A percentile compares a stretch with the other conserved stretches of the same genome.
Conservation (phyloP, 2,329 filamentous ascomycete species). For the Pseudogymnoascus sp. region DNA sequence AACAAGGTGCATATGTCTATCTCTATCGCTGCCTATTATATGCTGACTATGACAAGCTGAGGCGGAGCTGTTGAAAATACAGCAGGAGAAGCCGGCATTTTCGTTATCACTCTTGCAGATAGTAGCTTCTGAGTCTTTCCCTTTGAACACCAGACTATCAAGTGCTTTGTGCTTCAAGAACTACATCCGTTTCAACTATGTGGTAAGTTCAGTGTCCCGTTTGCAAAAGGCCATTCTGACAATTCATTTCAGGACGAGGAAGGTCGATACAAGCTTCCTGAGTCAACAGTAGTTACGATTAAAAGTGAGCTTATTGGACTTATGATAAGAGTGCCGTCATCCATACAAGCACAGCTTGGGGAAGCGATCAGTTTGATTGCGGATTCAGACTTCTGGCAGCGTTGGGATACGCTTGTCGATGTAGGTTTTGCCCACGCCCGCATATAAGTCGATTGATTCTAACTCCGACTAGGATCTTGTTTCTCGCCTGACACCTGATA, state of each 20-base stretch:
- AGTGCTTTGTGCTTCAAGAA: constrained; percentile 97
- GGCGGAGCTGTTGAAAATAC: constrained; percentile 60
- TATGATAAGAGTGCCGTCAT: constrained; percentile 86
- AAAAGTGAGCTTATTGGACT: constrained; percentile 92
- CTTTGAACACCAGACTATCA: constrained; percentile 74
- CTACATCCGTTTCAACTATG: constrained; percentile 91
- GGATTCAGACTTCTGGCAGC: constrained; percentile 93
- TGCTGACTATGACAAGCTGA: constrained; percentile 57
- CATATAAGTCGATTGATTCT: constrained; percentile 14
- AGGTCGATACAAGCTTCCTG: constrained; percentile 81
- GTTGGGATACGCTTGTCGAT: constrained; percentile 93
- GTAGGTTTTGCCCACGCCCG: constrained; percentile 38
- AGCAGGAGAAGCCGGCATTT: constrained; percentile 80
- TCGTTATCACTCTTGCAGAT: constrained; percentile 85
- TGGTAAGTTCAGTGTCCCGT: constrained; percentile 43
- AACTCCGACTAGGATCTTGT: constrained; percentile 64
- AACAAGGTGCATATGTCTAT: constrained; percentile 61
- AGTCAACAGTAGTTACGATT: constrained; percentile 79
- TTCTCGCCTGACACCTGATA: constrained; percentile 72
- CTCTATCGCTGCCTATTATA: constrained; percentile 25
- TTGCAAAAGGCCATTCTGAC: constrained; percentile 14
- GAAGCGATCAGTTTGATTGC: constrained; percentile 97
- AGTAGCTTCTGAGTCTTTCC: constrained; percentile 67
- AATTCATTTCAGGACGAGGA: constrained; percentile 65
- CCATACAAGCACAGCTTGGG: constrained; percentile 87